Evolutionary conservation across 2,329 filamentous ascomycete species (phyloP).

Genomic region (Fusarium floridanum): DNA sequence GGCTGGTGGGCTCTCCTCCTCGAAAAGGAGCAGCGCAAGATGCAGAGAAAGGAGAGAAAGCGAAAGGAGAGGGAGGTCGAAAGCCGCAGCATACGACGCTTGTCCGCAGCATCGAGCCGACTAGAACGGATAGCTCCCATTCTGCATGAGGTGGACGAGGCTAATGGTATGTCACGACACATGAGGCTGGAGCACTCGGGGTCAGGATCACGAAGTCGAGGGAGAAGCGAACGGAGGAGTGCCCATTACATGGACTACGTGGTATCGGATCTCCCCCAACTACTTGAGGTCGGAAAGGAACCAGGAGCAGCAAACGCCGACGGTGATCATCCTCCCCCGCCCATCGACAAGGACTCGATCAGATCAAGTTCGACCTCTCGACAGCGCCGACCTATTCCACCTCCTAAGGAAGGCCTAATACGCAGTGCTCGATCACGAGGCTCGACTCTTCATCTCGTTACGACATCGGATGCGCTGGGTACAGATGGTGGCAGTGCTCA

Average conservation of each 20-base stretch:
- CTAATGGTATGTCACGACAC: conserved; percentile 67
- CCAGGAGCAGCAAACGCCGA: conserved; percentile 60
- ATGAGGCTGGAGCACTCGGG: conserved; percentile 57
- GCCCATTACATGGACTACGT: conserved; percentile 73
- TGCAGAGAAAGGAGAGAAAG: conserved; percentile 82
- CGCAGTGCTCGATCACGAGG: conserved; percentile 79
- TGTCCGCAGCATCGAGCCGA: conserved; percentile 91
- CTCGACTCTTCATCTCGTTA: conserved; percentile 89
- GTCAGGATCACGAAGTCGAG: conserved; percentile 76
- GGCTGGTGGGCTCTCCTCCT: conserved; percentile 97
- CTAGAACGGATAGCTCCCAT: conserved; percentile 84
- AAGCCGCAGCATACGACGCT: conserved; percentile 79
- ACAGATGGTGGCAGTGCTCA: conserved; percentile 43
- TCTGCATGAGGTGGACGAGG: conserved; percentile 83
- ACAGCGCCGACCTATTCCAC: conserved; percentile 80
- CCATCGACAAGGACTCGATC: conserved; percentile 83
- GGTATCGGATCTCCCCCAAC: conserved; percentile 80
- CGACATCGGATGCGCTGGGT: conserved; percentile 67
- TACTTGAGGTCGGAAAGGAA: conserved; percentile 72
- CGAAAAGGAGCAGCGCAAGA: conserved; percentile 94
- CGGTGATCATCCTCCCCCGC: conserved; percentile 71
- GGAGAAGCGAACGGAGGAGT: conserved; percentile 82
- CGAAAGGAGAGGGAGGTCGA: conserved; percentile 88
- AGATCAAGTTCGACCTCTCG: conserved; percentile 83
- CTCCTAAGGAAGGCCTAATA: conserved; percentile 84